Evolutionary conservation across 352 stramenopile species (phyloP), one percentile per base, ranked within the genome.

Genomic region (Globisporangium takayamanum): DNA sequence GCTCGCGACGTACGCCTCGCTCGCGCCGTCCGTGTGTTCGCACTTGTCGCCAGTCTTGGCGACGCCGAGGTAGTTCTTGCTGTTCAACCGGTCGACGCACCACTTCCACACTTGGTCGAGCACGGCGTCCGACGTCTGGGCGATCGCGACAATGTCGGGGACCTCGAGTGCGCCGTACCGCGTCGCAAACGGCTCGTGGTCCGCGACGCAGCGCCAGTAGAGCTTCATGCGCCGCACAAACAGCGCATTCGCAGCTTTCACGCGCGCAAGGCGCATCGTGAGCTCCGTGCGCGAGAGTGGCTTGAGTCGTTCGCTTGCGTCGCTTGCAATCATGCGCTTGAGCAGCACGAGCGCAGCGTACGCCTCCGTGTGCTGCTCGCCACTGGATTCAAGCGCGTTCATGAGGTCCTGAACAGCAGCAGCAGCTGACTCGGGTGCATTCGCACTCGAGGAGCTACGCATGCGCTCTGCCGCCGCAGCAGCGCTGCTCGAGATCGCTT

Each of bases 161-260:
- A 81, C 76, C 49, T 73, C 50, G 50, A 83, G 63, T 20, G 55
- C 33, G 12, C 46, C 63, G 7, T 57, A 56, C 7, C 44, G 66
- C 1, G 25, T 42, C 10, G 50, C 58, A n/a, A 53, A 62, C 33
- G 44, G 16, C 26, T 81, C 66, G 2, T 85, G 55, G 49, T 74
- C 59, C 1, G 69, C 53, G 10, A 93, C 55, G 49, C 85, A 95
- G 4, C 80, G 71, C 78, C 82, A 93, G 44, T 88, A 92, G 3
- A 95, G 71, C 58, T 92, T 88, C 85, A 94, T 95, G 22, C 85
- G 83, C 3, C 80, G 84, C 62, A 92, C 78, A 50, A 95, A 85
- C 20, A 74, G 56, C 53, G 67, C 64, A 53, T 92, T 95, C 26
- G 63, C 50, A 1, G 52, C 52, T 53, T 78, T 53, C 55, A 95